These are phyloP conservation scores for Paraleonurus japonicus DNA, from an alignment of 257 asterid genomes.

Conservation along the genomic window DNA sequence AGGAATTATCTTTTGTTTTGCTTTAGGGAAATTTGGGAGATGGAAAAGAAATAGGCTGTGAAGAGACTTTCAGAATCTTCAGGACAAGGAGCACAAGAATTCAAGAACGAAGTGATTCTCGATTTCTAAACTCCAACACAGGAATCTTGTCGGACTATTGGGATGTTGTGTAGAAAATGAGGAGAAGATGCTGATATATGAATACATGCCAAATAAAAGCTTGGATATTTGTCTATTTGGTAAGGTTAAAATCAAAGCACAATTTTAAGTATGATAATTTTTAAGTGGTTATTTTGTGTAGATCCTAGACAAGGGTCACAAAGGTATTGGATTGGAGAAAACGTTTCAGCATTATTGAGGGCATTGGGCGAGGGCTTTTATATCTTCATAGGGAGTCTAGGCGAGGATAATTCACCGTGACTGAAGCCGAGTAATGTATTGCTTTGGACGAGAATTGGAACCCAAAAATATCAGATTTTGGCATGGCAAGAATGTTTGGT, in stretches of 20 bases:
- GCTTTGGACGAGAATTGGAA: constrained; percentile 38
- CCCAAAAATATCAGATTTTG: constrained; percentile 45
- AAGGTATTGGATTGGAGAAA: constrained; percentile 31
- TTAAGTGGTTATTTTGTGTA: neutral
- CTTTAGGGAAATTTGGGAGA: constrained; percentile 34
- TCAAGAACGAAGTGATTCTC: constrained; percentile 49
- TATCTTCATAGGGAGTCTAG: constrained; percentile 48
- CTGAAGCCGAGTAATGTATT: constrained; percentile 40
- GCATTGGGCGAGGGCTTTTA: too few relatives aligned
- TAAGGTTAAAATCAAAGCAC: constrained; percentile 11
- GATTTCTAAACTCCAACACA: constrained; percentile 51
- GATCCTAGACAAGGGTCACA: constrained; percentile 1
- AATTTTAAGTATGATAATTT: neutral
- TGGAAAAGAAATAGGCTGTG: constrained; percentile 56
- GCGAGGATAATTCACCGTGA: constrained; percentile 40
- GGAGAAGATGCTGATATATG: constrained; percentile 48
- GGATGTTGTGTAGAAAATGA: constrained; percentile 49
- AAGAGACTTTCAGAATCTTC: constrained; percentile 54
- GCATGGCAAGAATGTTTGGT: constrained; percentile 48
- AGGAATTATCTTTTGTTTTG: neutral
- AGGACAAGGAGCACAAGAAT: constrained; percentile 46
- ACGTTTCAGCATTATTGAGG: constrained; percentile 33
- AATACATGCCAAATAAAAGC: constrained; percentile 53
- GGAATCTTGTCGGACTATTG: constrained; percentile 46
- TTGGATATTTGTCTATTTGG: constrained; percentile 48